A percentile compares a stretch with the other conserved stretches of the same genome.
These are phyloP conservation scores for Oryza australiensis DNA, from an alignment of 176 grass and related monocot species.

Conservation along the genomic window DNA sequence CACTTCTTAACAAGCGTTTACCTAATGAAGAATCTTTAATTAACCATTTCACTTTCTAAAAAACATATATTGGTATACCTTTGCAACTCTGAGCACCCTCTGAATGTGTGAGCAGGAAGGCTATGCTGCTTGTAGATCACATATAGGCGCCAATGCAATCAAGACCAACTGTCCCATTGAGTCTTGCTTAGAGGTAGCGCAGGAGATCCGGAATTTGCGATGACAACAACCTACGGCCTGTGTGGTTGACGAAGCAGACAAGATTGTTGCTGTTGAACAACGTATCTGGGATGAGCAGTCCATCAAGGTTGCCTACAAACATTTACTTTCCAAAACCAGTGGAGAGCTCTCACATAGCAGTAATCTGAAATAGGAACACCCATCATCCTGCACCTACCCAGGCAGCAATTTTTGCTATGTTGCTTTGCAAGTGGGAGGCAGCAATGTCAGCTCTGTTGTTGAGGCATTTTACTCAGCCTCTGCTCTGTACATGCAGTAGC, in stretches of 20 bases:
- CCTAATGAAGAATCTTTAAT: neutral
- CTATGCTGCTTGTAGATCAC: conserved; percentile 75
- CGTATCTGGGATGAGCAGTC: neutral
- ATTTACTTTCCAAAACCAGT: neutral
- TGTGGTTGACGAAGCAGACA: neutral
- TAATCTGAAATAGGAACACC: neutral
- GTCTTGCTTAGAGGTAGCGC: conserved; percentile 51
- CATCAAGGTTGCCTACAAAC: neutral
- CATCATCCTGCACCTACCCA: neutral
- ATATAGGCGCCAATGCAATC: conserved; percentile 72
- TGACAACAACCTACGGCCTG: neutral
- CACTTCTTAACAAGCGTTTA: conserved; percentile 2
- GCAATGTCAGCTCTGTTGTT: neutral
- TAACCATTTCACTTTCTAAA: neutral
- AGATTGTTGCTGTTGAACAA: neutral
- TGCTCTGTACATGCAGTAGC: no score
- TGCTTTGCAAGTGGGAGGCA: neutral
- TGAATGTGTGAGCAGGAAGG: conserved; percentile 64
- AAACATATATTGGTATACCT: neutral
- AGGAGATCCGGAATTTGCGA: conserved; percentile 37
- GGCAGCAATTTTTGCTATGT: neutral
- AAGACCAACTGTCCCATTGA: conserved; percentile 78
- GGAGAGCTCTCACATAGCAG: neutral
- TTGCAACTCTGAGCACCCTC: conserved; percentile 17
- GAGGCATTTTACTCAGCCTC: neutral